Base-by-base conservation (phyloP, 495 filamentous ascomycete genomes). In the Talaromyces nanjingensis region DNA sequence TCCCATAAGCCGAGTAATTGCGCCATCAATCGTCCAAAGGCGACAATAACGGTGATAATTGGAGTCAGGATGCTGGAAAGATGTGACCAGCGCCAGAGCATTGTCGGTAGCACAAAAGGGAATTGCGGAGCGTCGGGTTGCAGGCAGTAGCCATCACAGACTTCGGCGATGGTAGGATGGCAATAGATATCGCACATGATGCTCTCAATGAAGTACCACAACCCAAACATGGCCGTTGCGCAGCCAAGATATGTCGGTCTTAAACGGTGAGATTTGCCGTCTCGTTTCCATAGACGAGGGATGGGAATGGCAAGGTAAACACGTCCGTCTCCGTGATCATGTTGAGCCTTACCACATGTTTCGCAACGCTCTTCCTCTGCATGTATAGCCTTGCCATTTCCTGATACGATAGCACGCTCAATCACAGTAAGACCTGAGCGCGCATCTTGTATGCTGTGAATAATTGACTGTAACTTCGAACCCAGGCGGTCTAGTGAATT, bases 341-440 rank as follows among this genome's bases (percentile, higher is more conserved):
- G 42, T 34, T 64, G 24, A 33, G 49, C 34, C 25, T 64, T 34
- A 54, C 66, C 67, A 65, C 76, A 76, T 29, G 65, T 66, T 33
- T 71, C 63, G 66, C 77, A 78, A 49, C 47, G 37, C 65, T 64
- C 64, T 31, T 56, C 65, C 37, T 25, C 59, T 64, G 24, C 60
- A 22, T 71, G 8, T 31, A 66, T 12, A 12, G 64, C 65, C 20
- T 71, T 71, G 6, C 68, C 65, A n/a, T 81, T 74, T 2, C 70
- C 64, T 33, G 78, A 74, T 31, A 76, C 78, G 33, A 90, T 75
- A 61, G 84, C 79, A 34, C 82, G 75, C 73, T 89, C 87, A n/a
- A 91, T 75, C 16, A 82, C 78, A 65, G 85, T 80, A 37, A 92
- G 84, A 2, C 87, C 88, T 58, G 82, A 79, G 64, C 86, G 87